Evolutionary conservation across 352 stramenopile species (phyloP), one percentile per base, ranked within the genome.

Genomic region (Aphanomyces cochlioides): DNA sequence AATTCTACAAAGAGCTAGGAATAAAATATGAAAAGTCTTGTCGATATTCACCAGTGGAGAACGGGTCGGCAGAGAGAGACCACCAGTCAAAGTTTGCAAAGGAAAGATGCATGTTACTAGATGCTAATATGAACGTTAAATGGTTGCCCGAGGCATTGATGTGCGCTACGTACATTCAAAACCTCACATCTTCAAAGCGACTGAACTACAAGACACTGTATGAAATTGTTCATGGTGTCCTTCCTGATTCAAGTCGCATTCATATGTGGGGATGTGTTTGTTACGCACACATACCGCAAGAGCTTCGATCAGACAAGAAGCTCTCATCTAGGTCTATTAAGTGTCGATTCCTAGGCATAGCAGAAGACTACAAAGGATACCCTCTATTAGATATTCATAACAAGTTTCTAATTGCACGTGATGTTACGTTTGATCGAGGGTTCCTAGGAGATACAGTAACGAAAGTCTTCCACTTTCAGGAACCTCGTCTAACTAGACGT

Each of bases 11-110:
- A 2, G n/a, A 53, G 2, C 45, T 53, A 1, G 45, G 45, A 2
- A 19, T 53, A 2, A 53, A 53, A 53, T 53, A 28, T 28, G 28
- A 28, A 28, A 0, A 28, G 28, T 28, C 28, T 28, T 2, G 2
- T 28, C 28, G 28, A 53, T 19, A 53, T 19, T 53, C 45, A 2
- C 45, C n/a, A 1, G 45, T 2, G n/a, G 45, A 53, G 45, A 53
- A 53, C 2, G 45, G 45, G 13, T 53, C 45, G 1, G 45, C n/a
- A 2, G 45, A 53, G 45, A 53, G 45, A 53, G 45, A 53, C 45
- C 45, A 53, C n/a, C 45, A 53, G n/a, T n/a, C 13, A 15, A 53
- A 53, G 45, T 53, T 53, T 53, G 45, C 45, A 2, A 53, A 53
- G 2, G 45, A 2, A 2, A 53, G 45, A 19, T 53, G 45, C 45